Evolutionary conservation across 768 basidiomycete genomes (phyloP), one percentile per base, ranked within the genome.

Genomic region (Lentinula edodes): DNA sequence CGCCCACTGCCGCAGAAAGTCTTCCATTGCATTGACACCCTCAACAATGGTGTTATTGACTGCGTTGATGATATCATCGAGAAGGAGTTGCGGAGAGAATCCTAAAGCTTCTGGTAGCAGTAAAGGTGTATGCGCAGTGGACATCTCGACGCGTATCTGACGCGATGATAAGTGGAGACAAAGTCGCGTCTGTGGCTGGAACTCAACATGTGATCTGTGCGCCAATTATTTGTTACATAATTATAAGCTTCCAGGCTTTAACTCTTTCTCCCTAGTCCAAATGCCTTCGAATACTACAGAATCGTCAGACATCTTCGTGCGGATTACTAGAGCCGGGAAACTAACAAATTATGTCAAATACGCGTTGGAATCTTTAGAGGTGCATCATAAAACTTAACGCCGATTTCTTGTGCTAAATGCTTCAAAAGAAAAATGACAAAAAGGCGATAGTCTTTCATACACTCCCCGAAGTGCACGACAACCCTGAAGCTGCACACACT

Each of bases 51-150:
- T 84, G 62, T 91, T 86, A 66, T 93, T 89, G 0, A 90, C 86
- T 63, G 85, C 84, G 74, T 93, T 91, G 65, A 93, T 87, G 51
- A 94, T 87, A 64, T 95, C 90, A 73, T 95, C 92, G 1, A 94
- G 85, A 3, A 95, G 76, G 18, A 90, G 82, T 66, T 94, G 89
- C 0, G 92, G 93, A 0, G 90, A 86, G 67, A 93, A 94, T 0
- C 90, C 90, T 2, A 95, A 82, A 13, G 91, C 83, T 72, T 95
- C 87, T 0, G 85, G 83, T 0, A 89, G 73, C 6, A 89, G 78
- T 3, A 85, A 75, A 5, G 83, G 79, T 3, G 78, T 80, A 9
- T 70, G 39, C 23, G 38, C 28, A 28, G 36, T 50, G 39, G 43
- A 45, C 51, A 20, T 51, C 8, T 54, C 36, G 36, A 41, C 39